These are phyloP conservation scores for Penicillium expansum DNA, from an alignment of 2,329 filamentous ascomycete species.

Conservation along the genomic window DNA sequence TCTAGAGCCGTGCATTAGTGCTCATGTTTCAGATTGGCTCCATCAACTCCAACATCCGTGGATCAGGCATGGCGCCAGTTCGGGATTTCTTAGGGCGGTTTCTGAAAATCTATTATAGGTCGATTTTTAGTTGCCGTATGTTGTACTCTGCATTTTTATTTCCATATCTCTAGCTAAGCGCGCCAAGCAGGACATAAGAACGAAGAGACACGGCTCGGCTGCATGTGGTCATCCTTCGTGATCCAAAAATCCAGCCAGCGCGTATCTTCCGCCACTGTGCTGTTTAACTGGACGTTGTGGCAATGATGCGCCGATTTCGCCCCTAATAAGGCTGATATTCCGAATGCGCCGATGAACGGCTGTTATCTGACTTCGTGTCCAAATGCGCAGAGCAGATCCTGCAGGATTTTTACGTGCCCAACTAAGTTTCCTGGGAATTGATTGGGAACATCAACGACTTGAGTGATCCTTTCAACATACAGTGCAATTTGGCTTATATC, in stretches of 20 bases:
- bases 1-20: slow-evolving; percentile 12
- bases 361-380: background rate
- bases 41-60: background rate
- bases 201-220: background rate
- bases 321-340: background rate
- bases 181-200: background rate
- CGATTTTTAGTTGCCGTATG: background rate
- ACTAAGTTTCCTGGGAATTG: background rate
- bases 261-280: background rate
- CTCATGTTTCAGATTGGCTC: slow-evolving; percentile 11
- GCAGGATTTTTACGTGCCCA: background rate
- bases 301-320: background rate
- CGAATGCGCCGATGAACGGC: background rate
- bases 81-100: background rate
- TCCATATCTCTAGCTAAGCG: background rate
- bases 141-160: background rate
- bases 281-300: background rate
- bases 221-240: background rate
- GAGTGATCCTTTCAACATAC: background rate
- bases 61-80: slow-evolving; percentile 3
- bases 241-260: background rate
- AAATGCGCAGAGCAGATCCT: background rate
- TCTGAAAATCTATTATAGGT: background rate
- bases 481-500: background rate
- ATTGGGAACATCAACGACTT: background rate